A percentile compares a stretch with the other conserved stretches of the same genome.
These are phyloP conservation scores for Erythrophleum fordii DNA, from an alignment of 306 rosid species.

Conservation along the genomic window DNA sequence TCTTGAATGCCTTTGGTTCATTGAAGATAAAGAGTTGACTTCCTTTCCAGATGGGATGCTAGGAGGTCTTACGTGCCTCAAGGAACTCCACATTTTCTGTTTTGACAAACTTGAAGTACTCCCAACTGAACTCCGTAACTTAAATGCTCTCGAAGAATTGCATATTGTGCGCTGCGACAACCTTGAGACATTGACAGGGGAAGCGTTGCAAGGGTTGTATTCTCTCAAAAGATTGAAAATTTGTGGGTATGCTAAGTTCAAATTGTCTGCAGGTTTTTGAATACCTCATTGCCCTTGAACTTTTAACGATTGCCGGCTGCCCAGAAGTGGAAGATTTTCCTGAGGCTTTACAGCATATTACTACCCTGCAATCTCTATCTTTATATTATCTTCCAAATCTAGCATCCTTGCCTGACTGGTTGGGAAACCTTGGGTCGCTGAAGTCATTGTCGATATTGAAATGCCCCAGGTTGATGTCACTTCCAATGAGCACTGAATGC, in stretches of 20 bases:
- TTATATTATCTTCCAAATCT: constrained; percentile 13
- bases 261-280: not conserved
- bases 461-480: not conserved
- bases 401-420: constrained; percentile 21
- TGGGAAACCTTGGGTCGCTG: constrained; percentile 34
- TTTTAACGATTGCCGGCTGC: accelerated
- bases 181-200: not conserved
- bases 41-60: constrained; percentile 22
- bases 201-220: not conserved
- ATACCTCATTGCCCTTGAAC: constrained; percentile 16
- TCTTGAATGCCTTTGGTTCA: not conserved
- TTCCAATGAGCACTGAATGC: too few relatives aligned
- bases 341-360: too few relatives aligned
- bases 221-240: not conserved
- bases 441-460: accelerated
- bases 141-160: not conserved
- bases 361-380: not conserved
- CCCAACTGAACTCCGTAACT: not conserved
- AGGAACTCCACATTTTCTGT: not conserved
- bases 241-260: not conserved
- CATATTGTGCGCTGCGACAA: accelerated
- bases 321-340: too few relatives aligned
- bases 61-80: constrained; percentile 22
- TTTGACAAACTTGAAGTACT: constrained; percentile 15
- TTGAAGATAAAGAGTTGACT: not conserved